Evolutionary conservation across 495 filamentous ascomycete species (phyloP).

Genomic region (Hypoxylon crocopeplum): DNA sequence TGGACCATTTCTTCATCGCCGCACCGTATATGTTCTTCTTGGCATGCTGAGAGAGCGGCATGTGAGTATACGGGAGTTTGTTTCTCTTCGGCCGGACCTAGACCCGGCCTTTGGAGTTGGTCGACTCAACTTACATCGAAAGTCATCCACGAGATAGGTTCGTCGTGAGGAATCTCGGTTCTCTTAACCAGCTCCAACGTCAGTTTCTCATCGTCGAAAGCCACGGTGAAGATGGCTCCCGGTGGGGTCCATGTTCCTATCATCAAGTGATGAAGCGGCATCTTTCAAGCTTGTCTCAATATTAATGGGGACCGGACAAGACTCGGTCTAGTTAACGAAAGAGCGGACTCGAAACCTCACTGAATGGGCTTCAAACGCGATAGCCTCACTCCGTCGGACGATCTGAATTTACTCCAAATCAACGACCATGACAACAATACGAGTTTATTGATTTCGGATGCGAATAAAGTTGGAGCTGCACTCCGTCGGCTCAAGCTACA

Average conservation of each 20-base stretch:
- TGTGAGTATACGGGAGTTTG: conserved; percentile 30
- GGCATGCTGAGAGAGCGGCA: conserved; percentile 59
- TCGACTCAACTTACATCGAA: conserved; percentile 70
- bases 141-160: conserved; percentile 91
- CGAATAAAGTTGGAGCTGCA: conserved; percentile 1
- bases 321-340: no score
- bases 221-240: conserved; percentile 83
- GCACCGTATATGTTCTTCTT: conserved; percentile 86
- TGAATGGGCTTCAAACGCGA: no score
- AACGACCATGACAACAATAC: not conserved
- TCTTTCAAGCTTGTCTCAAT: conserved; percentile 38
- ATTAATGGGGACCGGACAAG: no score
- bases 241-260: conserved; percentile 84
- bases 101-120: not conserved
- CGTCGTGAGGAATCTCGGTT: conserved; percentile 77
- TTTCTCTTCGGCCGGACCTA: not conserved
- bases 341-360: no score
- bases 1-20: conserved; percentile 89
- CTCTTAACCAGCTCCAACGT: conserved; percentile 75
- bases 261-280: conserved; percentile 82
- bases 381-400: no score
- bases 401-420: not conserved
- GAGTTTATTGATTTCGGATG: not conserved
- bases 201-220: conserved; percentile 79
- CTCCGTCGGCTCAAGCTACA: not conserved